These are phyloP conservation scores for Dalbergia cultrata DNA, from an alignment of 306 rosid genomes.

Conservation along the genomic window DNA sequence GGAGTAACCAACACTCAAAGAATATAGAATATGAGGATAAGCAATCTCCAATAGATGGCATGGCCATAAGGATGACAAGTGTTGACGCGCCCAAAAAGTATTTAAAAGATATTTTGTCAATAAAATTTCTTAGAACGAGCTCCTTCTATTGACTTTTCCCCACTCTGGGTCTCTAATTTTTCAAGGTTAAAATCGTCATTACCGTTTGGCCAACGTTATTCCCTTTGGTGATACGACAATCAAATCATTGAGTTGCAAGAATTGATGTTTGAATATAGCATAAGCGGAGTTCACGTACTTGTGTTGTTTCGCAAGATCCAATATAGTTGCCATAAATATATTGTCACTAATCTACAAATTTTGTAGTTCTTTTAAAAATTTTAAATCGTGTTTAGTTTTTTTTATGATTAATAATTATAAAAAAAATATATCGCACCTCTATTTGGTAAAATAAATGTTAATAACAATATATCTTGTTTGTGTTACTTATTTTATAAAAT, in stretches of 20 bases:
- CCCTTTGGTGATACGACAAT: not conserved
- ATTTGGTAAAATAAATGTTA: too few relatives aligned
- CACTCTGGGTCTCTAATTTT: slow-evolving; percentile 23
- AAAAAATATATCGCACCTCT: too few relatives aligned
- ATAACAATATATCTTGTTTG: not conserved
- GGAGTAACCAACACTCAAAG: slow-evolving; percentile 55
- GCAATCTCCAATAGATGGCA: not conserved
- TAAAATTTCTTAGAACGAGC: slow-evolving; percentile 15
- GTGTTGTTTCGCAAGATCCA: not conserved
- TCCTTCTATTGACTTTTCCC: slow-evolving; percentile 44
- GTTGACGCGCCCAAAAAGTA: slow-evolving; percentile 17
- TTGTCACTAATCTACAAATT: not conserved
- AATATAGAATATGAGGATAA: slow-evolving; percentile 40
- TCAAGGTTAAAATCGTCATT: not conserved
- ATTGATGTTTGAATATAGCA: slow-evolving; percentile 30
- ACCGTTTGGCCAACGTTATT: slow-evolving; percentile 38
- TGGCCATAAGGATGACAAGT: slow-evolving; percentile 4
- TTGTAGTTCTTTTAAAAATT: not conserved
- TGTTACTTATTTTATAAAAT: not conserved
- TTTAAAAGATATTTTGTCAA: not conserved
- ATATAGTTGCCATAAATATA: not conserved
- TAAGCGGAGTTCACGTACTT: not conserved
- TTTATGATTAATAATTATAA: too few relatives aligned
- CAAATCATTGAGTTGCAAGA: slow-evolving; percentile 25
- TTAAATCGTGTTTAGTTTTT: not conserved